Evolutionary conservation across 2,329 filamentous ascomycete species (phyloP), one percentile per base, ranked within the genome.

Genomic region (Ophiostoma populinum): DNA sequence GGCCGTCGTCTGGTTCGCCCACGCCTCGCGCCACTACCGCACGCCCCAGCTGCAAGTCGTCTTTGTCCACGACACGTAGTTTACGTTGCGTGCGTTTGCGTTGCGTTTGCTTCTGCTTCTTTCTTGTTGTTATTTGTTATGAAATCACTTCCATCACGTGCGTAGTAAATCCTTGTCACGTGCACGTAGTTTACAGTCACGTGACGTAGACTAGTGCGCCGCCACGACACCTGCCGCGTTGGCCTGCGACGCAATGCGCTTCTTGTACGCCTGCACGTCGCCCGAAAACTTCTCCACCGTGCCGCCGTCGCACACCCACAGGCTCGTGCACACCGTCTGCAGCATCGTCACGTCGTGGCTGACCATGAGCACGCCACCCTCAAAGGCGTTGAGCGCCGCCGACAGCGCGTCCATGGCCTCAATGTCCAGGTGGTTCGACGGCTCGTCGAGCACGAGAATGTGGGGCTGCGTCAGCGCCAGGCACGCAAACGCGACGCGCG

Each of bases 291-390:
- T 86, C 68, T 92, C 83, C 15, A 98, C 86, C 2, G 78, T 90
- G 8, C 90, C 90, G 40, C 78, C 66, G 54, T 98, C 90, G 51
- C 90, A 98, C 43, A 98, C 87, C 90, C 90, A 98, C 50, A 98
- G 60, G 52, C 77, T 90, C 34, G 67, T 90, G 58, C 90, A 98
- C 24, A 98, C 90, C 35, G 80, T 92, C 63, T 93, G 85, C 55
- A 98, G 56, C 83, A 98, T 94, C 1, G 90, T 95, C 36, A 98
- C 90, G 53, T 98, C 90, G 78, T 98, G 90, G 51, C 81, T 92
- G 38, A 98, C 90, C 85, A 98, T 95, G 49, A 98, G 63, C 37
- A 98, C 86, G 54, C 90, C 90, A 42, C 90, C 90, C 59, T 92
- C 70, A 61, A 95, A 98, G 44, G 76, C 71, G 46, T 74, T 69